Base-by-base conservation (phyloP, 306 rosid species). In the Fragaria nilgerrensis region DNA sequence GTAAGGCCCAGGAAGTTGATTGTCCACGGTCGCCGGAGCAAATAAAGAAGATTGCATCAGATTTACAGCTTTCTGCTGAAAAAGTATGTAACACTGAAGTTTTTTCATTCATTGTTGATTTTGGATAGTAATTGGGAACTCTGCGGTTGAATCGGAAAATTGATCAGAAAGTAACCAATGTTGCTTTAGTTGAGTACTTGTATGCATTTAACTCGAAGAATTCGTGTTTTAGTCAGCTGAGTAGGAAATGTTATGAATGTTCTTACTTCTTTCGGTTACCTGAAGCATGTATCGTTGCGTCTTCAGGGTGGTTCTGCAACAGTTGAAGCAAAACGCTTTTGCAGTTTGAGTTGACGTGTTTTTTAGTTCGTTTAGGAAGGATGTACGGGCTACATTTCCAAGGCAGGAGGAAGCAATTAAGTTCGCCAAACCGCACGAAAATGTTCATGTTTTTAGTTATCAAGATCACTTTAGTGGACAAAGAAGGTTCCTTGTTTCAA, bases 321-420 rank as follows among this genome's bases (percentile, higher is more conserved):
- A 81, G 75, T 79, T 64, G 80, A 85, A 84, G 74, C 84, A 55
- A 27, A 27, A 27, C 29, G 61, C 32, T 67, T 63, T 72, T 69
- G 43, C 74, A 76, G 29, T 72, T 45, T 71, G 78, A 58, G 23
- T 49, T 74, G 70, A 72, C 52, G 23, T 62, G 73, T n/a, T 52
- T 75, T 72, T 63, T 44, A 49, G 56, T 78, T 77, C 73, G 81
- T 63, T 58, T 74, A 90, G 98, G 80, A 79, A 84, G 86, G 90
- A 89, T 52, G 78, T 92, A 56, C 92, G 98, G 98, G 87, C 77
- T 63, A 94, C 98, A 78, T 94, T 90, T 87, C 95, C 98, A 9
- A 86, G 90, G 89, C 98, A 94, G 87, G 98, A 92, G 20, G 97
- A 94, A 56, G 97, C 97, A 80, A 88, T 92, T 72, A 88, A 92